Percentiles rank a stretch among this genome's conserved stretches.
Conservation (phyloP, 169 alveolate species). For the Plasmodium malariae region DNA sequence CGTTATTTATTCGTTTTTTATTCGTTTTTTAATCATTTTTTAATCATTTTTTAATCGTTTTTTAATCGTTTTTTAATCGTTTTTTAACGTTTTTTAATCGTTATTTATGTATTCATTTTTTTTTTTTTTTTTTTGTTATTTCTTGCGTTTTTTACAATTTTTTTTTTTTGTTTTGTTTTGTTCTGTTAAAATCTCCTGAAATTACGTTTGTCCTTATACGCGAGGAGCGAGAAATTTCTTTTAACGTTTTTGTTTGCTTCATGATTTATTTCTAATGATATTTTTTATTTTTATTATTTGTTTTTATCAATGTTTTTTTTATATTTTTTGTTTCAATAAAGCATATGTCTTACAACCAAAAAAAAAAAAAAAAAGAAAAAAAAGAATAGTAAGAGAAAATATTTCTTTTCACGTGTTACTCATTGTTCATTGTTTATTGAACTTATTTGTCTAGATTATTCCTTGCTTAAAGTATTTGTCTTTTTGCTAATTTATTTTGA, state of each 20-base stretch:
- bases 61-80: too few species aligned
- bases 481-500: not conserved
- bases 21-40: too few species aligned
- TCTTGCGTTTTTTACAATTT: not conserved
- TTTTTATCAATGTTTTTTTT: not conserved
- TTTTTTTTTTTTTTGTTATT: conserved; percentile 11
- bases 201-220: not conserved
- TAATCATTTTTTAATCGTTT: too few species aligned
- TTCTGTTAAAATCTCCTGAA: not conserved
- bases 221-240: conserved; percentile 20
- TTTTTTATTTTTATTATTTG: conserved; percentile 23
- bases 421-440: not conserved
- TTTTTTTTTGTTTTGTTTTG: conserved; percentile 4
- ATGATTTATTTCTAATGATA: conserved; percentile 7
- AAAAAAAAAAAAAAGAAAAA: not conserved
- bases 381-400: not conserved
- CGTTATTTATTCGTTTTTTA: too few species aligned
- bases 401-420: not conserved
- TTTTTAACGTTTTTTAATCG: too few species aligned
- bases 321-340: conserved; percentile 4
- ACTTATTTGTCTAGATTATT: not conserved
- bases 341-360: not conserved
- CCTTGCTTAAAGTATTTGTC: not conserved
- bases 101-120: not conserved
- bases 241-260: conserved; percentile 2